These are phyloP conservation scores for Curvularia sp. DNA, from an alignment of 2,329 filamentous ascomycete species.

Conservation along the genomic window DNA sequence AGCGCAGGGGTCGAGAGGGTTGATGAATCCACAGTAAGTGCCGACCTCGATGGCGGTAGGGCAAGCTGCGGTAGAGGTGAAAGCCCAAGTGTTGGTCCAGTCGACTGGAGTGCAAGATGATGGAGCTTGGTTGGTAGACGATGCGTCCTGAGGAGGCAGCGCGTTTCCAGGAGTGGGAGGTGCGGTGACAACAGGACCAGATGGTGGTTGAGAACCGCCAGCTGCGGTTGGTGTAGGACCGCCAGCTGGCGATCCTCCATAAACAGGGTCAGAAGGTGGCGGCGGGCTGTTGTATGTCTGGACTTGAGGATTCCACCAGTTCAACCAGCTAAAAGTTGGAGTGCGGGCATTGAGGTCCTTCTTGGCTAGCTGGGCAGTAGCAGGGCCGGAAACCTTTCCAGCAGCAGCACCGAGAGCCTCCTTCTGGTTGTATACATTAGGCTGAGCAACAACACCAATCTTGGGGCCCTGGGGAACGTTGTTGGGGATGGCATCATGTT, in stretches of 20 bases:
- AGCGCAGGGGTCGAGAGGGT: slow-evolving; percentile 37
- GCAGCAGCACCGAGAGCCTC: slow-evolving; percentile 25
- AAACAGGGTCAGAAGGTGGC: background rate
- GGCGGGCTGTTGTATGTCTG: slow-evolving; percentile 2
- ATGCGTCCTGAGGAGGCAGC: slow-evolving; percentile 17
- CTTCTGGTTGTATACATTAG: slow-evolving; percentile 21
- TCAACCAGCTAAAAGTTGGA: slow-evolving; percentile 13
- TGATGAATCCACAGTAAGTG: slow-evolving; percentile 40
- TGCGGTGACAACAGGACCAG: background rate
- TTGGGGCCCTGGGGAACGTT: slow-evolving; percentile 25
- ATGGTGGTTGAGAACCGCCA: background rate
- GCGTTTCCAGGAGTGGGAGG: slow-evolving; percentile 14
- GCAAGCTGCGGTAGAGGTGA: slow-evolving; percentile 32
- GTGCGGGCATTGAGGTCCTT: slow-evolving; percentile 14
- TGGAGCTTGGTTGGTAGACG: slow-evolving; percentile 26
- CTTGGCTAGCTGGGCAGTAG: slow-evolving; percentile 27
- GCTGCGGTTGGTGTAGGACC: background rate
- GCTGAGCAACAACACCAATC: slow-evolving; percentile 20
- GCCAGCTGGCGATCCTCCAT: background rate
- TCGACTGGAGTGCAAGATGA: slow-evolving; percentile 31
- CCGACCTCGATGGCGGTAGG: slow-evolving; percentile 33
- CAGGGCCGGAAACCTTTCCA: slow-evolving; percentile 3
- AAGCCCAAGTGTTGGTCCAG: slow-evolving; percentile 35
- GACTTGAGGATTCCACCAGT: background rate
- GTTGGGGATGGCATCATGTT: slow-evolving; percentile 18